Evolutionary conservation across 2,329 filamentous ascomycete genomes (phyloP).

Genomic region (Fusarium sp.): DNA sequence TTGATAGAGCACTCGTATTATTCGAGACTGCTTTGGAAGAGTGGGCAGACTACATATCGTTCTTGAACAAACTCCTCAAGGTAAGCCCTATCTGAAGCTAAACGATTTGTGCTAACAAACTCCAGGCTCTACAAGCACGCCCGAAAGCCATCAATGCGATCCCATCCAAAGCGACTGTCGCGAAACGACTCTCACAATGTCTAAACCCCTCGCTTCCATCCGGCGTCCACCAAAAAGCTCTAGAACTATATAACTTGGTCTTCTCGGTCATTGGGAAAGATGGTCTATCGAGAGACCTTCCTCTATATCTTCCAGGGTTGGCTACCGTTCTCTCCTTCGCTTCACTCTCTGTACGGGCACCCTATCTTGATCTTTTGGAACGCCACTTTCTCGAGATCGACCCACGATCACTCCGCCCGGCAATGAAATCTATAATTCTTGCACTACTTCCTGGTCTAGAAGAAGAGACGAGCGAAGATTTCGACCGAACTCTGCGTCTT

Average conservation of each 20-base stretch:
- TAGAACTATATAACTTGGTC: constrained; percentile 92
- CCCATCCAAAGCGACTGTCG: constrained; percentile 83
- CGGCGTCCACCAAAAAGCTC: constrained; percentile 95
- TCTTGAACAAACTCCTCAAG: constrained; percentile 90
- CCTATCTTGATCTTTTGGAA: constrained; percentile 87
- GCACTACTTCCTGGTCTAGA: constrained; percentile 92
- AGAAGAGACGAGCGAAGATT: constrained; percentile 97
- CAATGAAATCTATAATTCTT: constrained; percentile 89
- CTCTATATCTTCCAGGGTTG: constrained; percentile 89
- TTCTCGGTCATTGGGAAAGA: constrained; percentile 87
- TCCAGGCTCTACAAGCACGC: constrained; percentile 86
- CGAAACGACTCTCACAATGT: constrained; percentile 93
- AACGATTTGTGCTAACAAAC: constrained; percentile 6
- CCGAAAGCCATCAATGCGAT: constrained; percentile 77
- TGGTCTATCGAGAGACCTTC: constrained; percentile 82
- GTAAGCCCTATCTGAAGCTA: constrained; percentile 54
- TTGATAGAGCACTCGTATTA: constrained; percentile 86
- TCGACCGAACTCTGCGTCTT: constrained; percentile 84
- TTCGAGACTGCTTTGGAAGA: constrained; percentile 96
- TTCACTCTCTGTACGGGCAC: constrained; percentile 87
- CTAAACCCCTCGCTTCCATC: constrained; percentile 92
- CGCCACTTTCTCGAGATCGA: constrained; percentile 80
- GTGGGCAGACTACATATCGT: constrained; percentile 99
- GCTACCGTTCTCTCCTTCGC: constrained; percentile 93
- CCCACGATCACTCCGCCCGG: constrained; percentile 78